These are phyloP conservation scores for Clavispora vitiphila DNA, from an alignment of 805 yeast genomes.

Conservation along the genomic window DNA sequence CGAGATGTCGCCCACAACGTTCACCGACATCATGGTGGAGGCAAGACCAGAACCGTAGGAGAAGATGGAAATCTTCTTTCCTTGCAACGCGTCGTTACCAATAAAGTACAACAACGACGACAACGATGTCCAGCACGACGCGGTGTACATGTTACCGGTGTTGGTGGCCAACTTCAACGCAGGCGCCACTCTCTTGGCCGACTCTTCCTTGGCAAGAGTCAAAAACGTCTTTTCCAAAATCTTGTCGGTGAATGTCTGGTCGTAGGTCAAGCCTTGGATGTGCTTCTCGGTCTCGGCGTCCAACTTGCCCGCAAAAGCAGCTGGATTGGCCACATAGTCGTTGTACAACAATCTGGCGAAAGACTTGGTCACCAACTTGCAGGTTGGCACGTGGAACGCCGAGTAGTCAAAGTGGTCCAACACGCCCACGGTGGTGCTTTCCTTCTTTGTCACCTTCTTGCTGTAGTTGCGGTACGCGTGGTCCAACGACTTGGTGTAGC, in stretches of 20 bases:
- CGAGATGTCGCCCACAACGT: conserved; percentile 76
- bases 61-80: conserved; percentile 84
- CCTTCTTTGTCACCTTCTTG: conserved; percentile 54
- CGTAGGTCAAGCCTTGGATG: conserved; percentile 58
- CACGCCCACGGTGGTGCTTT: conserved; percentile 53
- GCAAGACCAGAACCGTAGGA: conserved; percentile 99
- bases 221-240: conserved; percentile 81
- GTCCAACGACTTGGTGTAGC: conserved; percentile 93
- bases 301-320: conserved; percentile 40
- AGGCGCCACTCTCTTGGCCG: conserved; percentile 68
- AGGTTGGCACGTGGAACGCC: conserved; percentile 97
- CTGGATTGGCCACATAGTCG: conserved; percentile 74
- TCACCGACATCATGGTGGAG: conserved; percentile 75
- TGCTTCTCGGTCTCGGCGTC: conserved; percentile 49
- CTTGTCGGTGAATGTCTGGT: conserved; percentile 74
- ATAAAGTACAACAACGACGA: conserved; percentile 75
- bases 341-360: conserved; percentile 88
- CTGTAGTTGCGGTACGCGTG: conserved; percentile 78
- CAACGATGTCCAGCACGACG: conserved; percentile 82
- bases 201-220: conserved; percentile 63
- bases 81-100: conserved; percentile 68
- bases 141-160: conserved; percentile 98
- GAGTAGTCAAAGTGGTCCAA: conserved; percentile 76
- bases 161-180: conserved; percentile 87
- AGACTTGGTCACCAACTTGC: conserved; percentile 90